Percentiles rank a stretch among this genome's conserved stretches.
Conservation (phyloP, 2,329 filamentous ascomycete species). For the Beauveria caledonica region DNA sequence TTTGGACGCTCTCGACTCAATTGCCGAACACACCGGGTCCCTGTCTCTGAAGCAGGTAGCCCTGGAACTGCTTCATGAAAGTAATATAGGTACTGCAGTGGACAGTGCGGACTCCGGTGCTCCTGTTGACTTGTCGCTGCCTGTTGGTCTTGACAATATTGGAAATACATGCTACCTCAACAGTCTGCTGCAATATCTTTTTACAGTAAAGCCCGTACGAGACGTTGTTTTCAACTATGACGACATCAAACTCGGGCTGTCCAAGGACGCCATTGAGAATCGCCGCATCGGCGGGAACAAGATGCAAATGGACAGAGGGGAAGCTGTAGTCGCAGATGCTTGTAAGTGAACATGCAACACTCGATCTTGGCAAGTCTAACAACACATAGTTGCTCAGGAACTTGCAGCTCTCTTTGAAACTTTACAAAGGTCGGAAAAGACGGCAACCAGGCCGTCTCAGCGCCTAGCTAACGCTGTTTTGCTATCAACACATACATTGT, state of each 20-base stretch:
- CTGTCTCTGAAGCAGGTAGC: conserved; percentile 22
- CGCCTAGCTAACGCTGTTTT: conserved; percentile 75
- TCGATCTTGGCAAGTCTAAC: conserved; percentile 31
- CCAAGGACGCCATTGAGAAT: conserved; percentile 51
- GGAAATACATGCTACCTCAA: conserved; percentile 98
- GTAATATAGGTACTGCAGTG: conserved; percentile 11
- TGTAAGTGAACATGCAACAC: conserved; percentile 52
- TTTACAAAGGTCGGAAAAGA: conserved; percentile 55
- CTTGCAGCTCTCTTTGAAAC: conserved; percentile 61
- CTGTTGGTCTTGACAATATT: conserved; percentile 84
- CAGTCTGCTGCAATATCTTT: conserved; percentile 91
- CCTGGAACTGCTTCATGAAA: conserved; percentile 18
- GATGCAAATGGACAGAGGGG: conserved; percentile 43
- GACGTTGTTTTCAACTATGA: conserved; percentile 74
- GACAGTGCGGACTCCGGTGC: conserved; percentile 11
- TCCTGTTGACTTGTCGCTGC: conserved; percentile 44
- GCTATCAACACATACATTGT: conserved; percentile 39
- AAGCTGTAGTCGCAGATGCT: conserved; percentile 58
- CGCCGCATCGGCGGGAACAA: conserved; percentile 68
- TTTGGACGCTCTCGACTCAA: conserved; percentile 27
- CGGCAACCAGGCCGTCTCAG: conserved; percentile 62
- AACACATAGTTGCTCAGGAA: conserved; percentile 59
- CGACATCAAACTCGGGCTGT: conserved; percentile 58
- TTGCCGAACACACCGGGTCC: conserved; percentile 25
- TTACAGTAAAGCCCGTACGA: conserved; percentile 74